Evolutionary conservation across 2,329 filamentous ascomycete genomes (phyloP).

Genomic region (Amauroascus verrucosus): DNA sequence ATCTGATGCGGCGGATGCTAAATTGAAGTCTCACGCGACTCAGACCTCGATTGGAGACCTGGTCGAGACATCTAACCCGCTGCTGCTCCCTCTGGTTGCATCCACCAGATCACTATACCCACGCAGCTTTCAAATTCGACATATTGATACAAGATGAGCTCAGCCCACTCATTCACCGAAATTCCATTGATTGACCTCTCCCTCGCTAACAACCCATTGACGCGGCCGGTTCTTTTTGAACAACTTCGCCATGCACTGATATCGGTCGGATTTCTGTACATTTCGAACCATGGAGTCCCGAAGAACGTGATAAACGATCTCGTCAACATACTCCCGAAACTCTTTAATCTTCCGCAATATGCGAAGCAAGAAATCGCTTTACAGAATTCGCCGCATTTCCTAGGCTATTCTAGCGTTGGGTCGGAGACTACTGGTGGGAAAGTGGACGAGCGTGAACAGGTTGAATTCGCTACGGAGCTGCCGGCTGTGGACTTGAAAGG

Average conservation of each 20-base stretch:
- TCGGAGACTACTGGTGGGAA: conserved; percentile 47
- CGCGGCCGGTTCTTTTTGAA: conserved; percentile 31
- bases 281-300: conserved; percentile 20
- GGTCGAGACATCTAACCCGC: too few species aligned
- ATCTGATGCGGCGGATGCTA: too few species aligned
- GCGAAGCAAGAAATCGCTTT: conserved; percentile 21
- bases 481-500: conserved; percentile 25
- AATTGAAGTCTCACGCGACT: too few species aligned
- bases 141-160: neutral
- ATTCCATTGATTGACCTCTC: conserved; percentile 46
- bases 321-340: conserved; percentile 16
- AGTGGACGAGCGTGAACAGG: conserved; percentile 47
- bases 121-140: too few species aligned
- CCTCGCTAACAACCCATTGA: conserved; percentile 28
- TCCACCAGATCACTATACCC: too few species aligned
- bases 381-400: conserved; percentile 49
- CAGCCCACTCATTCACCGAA: conserved; percentile 12
- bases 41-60: too few species aligned
- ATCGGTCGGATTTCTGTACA: conserved; percentile 22
- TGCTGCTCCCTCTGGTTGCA: too few species aligned
- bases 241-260: conserved; percentile 22
- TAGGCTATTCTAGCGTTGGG: conserved; percentile 49
- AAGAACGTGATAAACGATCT: conserved; percentile 17
- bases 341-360: conserved; percentile 18
- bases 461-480: conserved; percentile 51